These are phyloP conservation scores for Geosmithia morbida DNA, from an alignment of 2,329 filamentous ascomycete genomes.

Conservation along the genomic window DNA sequence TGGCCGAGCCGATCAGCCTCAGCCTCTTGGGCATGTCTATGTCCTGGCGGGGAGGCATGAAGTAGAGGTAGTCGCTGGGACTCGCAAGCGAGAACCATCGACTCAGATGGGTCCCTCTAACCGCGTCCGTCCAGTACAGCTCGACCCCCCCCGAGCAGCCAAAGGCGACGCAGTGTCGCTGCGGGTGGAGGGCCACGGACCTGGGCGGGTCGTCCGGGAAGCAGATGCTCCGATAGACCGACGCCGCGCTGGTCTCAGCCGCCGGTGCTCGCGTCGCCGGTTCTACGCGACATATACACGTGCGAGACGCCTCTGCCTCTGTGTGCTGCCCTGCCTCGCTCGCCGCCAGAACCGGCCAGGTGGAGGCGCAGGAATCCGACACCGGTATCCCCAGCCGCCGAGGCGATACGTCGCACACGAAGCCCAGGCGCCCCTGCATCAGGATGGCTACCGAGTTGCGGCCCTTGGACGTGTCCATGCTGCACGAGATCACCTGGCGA, in stretches of 20 bases:
- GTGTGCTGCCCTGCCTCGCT: neutral
- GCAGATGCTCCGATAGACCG: slow-evolving; percentile 33
- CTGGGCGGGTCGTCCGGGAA: slow-evolving; percentile 46
- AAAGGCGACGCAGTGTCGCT: slow-evolving; percentile 49
- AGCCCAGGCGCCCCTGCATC: slow-evolving; percentile 42
- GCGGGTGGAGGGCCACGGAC: slow-evolving; percentile 52
- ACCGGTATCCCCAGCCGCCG: slow-evolving; percentile 3
- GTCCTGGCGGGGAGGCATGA: slow-evolving; percentile 37
- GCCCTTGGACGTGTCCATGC: slow-evolving; percentile 45
- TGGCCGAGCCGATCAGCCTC: slow-evolving; percentile 46
- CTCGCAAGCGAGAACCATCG: slow-evolving; percentile 40
- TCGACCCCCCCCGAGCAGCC: slow-evolving; percentile 49
- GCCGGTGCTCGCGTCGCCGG: slow-evolving; percentile 9
- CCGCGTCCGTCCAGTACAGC: slow-evolving; percentile 39
- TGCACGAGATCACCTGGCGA: slow-evolving; percentile 39
- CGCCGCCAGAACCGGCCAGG: neutral
- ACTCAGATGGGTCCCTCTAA: slow-evolving; percentile 31
- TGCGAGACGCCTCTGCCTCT: neutral
- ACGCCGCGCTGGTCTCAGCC: slow-evolving; percentile 15
- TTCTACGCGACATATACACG: slow-evolving; percentile 11
- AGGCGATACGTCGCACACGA: slow-evolving; percentile 39
- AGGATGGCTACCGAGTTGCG: slow-evolving; percentile 42
- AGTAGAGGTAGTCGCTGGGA: slow-evolving; percentile 42
- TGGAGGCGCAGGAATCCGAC: neutral
- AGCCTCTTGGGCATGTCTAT: slow-evolving; percentile 39